These are phyloP conservation scores for Neurospora sp. DNA, from an alignment of 2,329 filamentous ascomycete genomes.

Conservation along the genomic window DNA sequence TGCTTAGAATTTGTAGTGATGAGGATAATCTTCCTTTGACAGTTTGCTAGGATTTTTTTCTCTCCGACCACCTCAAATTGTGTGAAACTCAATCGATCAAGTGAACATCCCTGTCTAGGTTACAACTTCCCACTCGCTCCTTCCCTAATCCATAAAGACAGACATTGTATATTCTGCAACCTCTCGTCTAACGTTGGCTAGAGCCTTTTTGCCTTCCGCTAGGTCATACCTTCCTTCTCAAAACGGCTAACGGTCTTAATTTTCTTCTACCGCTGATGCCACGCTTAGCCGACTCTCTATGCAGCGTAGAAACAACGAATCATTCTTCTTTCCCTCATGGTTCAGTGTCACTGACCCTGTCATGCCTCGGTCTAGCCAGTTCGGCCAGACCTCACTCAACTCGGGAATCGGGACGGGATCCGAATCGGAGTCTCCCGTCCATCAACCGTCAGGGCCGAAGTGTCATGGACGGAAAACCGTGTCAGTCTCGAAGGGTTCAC, in stretches of 20 bases:
- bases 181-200: background rate
- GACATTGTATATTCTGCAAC: background rate
- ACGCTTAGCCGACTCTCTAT: background rate
- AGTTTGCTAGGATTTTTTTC: background rate
- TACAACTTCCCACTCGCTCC: background rate
- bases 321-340: background rate
- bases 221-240: too few species aligned
- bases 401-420: background rate
- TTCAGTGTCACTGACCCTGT: background rate
- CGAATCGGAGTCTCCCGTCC: background rate
- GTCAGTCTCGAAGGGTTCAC: background rate
- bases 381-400: background rate
- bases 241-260: background rate
- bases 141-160: background rate
- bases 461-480: background rate
- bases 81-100: background rate
- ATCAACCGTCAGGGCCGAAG: background rate
- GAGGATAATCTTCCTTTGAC: background rate
- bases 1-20: background rate
- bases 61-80: background rate
- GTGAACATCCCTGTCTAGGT: background rate
- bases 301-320: background rate
- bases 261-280: background rate
- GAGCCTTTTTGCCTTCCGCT: background rate
- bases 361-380: background rate